Percentiles rank a stretch among this genome's conserved stretches.
Conservation (phyloP, 441 rosid species). For the Omphalea diandra region DNA sequence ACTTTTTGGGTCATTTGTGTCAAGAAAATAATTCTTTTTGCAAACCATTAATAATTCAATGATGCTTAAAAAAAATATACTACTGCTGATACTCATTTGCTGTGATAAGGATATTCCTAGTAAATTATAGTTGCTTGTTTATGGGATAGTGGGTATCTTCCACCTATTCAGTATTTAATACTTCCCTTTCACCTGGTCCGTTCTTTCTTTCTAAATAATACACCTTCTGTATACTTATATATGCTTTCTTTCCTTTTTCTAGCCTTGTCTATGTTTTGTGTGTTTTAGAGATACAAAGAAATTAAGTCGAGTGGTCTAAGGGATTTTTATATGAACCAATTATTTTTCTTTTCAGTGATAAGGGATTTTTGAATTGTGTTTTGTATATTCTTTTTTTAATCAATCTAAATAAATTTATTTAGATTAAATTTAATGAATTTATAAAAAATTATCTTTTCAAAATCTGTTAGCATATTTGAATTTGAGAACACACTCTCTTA, state of each 20-base stretch:
- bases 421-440: too few species aligned
- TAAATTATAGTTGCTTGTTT: neutral
- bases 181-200: neutral
- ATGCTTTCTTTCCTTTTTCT: neutral
- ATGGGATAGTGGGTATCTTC: slow-evolving; percentile 19
- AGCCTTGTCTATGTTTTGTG: neutral
- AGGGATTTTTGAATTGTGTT: too few species aligned
- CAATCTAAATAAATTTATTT: too few species aligned
- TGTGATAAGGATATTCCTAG: slow-evolving; percentile 17
- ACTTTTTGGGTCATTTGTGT: neutral
- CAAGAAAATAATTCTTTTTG: neutral
- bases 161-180: neutral
- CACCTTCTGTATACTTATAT: too few species aligned
- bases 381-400: too few species aligned
- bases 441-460: too few species aligned
- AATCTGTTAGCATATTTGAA: too few species aligned
- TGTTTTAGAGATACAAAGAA: neutral
- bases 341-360: too few species aligned
- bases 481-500: too few species aligned
- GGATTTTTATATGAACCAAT: too few species aligned
- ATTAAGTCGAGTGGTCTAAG: too few species aligned
- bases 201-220: slow-evolving; percentile 1
- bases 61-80: neutral
- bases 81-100: slow-evolving; percentile 8
- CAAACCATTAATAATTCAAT: slow-evolving; percentile 3